Percentiles rank a stretch among this genome's conserved stretches.
These are phyloP conservation scores for Cicer pinnatifidum DNA, from an alignment of 306 rosid genomes.

Conservation along the genomic window DNA sequence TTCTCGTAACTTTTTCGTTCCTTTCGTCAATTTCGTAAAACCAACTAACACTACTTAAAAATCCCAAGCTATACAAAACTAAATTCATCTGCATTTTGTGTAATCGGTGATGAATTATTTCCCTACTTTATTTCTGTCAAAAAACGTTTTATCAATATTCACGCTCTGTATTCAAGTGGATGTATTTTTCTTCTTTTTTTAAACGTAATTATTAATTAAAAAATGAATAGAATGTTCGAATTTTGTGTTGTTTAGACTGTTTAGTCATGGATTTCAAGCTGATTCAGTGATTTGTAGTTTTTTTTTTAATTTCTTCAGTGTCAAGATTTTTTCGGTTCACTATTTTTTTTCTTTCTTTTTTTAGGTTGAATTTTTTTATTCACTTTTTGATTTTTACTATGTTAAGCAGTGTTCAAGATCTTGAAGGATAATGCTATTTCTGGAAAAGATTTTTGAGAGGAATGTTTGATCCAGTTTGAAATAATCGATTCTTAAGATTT, in stretches of 20 bases:
- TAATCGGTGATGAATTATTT: conserved; percentile 20
- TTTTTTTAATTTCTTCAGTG: conserved; percentile 37
- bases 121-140: not conserved
- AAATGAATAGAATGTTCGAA: not conserved
- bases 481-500: not conserved
- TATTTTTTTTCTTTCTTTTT: not conserved
- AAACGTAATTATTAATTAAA: no score
- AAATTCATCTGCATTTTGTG: conserved; percentile 4
- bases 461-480: conserved; percentile 56
- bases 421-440: conserved; percentile 43
- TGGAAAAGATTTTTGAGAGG: conserved; percentile 35
- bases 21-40: conserved; percentile 20
- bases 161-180: not conserved
- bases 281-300: not conserved
- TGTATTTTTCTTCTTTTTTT: not conserved
- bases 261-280: not conserved
- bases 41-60: not conserved
- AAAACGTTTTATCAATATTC: not conserved
- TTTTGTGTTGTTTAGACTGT: conserved; percentile 1
- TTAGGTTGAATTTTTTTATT: conserved; percentile 1
- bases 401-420: conserved; percentile 58
- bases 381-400: conserved; percentile 36
- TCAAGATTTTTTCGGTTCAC: conserved; percentile 41
- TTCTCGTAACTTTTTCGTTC: conserved; percentile 43
- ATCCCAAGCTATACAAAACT: not conserved